phyloP scores from a whole-genome alignment of 495 filamentous ascomycete genomes.

The Penicillium paradoxum region DNA sequence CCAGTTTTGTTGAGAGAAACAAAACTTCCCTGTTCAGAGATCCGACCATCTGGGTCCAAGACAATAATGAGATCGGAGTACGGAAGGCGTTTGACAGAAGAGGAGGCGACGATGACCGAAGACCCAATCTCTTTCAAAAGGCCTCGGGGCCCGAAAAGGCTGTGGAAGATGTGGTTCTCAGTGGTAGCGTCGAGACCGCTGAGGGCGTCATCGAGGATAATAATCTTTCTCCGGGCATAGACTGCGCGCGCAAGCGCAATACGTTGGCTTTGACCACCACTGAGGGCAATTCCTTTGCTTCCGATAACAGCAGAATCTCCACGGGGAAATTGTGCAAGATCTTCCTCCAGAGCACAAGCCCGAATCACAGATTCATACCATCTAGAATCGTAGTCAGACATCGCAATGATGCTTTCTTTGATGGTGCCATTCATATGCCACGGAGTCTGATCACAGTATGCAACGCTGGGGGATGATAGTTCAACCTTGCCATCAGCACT shows the following conservation, averaged over 20 bases:
- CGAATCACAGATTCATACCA: constrained; percentile 61
- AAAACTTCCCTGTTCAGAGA: constrained; percentile 50
- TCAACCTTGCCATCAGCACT: constrained; percentile 36
- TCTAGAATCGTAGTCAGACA: constrained; percentile 47
- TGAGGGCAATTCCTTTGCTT: constrained; percentile 59
- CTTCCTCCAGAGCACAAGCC: constrained; percentile 57
- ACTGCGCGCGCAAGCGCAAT: constrained; percentile 56
- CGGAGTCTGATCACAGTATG: constrained; percentile 49
- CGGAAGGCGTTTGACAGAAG: constrained; percentile 45
- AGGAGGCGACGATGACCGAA: constrained; percentile 51
- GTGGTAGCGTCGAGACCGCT: constrained; percentile 58
- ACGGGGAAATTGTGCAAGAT: constrained; percentile 49
- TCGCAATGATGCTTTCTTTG: constrained; percentile 52
- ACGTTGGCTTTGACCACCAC: constrained; percentile 64
- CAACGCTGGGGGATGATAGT: constrained; percentile 36
- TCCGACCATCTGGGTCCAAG: constrained; percentile 39
- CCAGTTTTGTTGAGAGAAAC: constrained; percentile 37
- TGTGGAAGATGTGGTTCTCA: constrained; percentile 55
- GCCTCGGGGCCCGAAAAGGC: constrained; percentile 50
- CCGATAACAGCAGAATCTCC: constrained; percentile 59
- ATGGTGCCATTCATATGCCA: constrained; percentile 58
- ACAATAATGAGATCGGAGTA: constrained; percentile 51
- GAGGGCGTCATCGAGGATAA: constrained; percentile 57
- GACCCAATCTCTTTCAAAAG: constrained; percentile 45
- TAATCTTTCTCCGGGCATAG: constrained; percentile 50